Base-by-base conservation (phyloP, 129 eudicot genomes). In the Helianthus annuus region DNA sequence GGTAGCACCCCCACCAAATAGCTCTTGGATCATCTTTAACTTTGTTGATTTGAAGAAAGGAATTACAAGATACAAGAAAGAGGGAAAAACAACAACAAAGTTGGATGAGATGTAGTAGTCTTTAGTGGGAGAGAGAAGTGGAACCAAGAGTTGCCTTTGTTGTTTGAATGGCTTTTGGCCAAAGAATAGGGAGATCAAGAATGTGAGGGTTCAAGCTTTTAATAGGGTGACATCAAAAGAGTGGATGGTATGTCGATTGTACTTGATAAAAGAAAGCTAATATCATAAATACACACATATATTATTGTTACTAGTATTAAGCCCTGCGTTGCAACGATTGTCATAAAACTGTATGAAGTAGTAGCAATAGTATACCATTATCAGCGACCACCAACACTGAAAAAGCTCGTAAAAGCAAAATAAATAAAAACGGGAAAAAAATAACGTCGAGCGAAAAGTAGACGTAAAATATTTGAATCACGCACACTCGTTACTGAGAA, bases 11-110 rank as follows among this genome's bases (percentile, higher is more conserved):
- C 88, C 90, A 42, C 86, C 87, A 45, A 81, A 73, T 32, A 85
- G 79, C 63, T 90, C 96, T 83, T 85, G 93, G 66, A 90, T 87
- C 96, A 90, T 90, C 80, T 66, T 83, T 82, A 69, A 53, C 56
- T 60, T 73, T 65, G 48, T 80, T 32, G 75, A 52, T 64, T 78
- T 69, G 77, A 71, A 75, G 69, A 84, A 58, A 80, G 83, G 70
- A 78, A 72, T 73, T 27, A 27, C 32, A 81, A 74, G 82, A 68
- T 66, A 89, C 45, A 76, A 39, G 39, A 65, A 76, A 29, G 29
- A 42, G 75, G 45, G 69, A 59, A 63, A 73, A 79, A 77, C 75
- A 52, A 32, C 40, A 57, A 55, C 66, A 78, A 75, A 83, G 80
- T 75, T 64, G 77, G 82, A 68, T 85, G 69, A 81, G 64, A 78